Base-by-base conservation (phyloP, 371 early-diverging fungal genomes). In the Nematocida minor region DNA sequence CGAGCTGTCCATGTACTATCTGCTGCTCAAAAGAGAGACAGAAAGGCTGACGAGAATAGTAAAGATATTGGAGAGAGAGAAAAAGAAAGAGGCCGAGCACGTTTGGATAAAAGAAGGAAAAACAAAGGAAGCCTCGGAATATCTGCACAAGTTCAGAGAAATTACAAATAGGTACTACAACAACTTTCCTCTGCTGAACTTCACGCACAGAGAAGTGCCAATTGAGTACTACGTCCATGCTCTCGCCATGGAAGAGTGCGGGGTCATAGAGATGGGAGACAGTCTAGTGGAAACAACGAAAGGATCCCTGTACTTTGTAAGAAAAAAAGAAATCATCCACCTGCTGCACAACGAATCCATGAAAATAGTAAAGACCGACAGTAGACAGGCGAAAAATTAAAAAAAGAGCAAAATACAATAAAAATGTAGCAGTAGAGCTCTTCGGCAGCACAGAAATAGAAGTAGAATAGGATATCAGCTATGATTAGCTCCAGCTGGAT, bases 1-100 rank as follows among this genome's bases (percentile, higher is more conserved):
- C 18, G 77, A 74, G 34, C 40, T 62, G 11, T 74, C 77, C 16
- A 36, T 74, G 11, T 31, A 4, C 29, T 74, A 62, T 48, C 41
- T 74, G 16, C 49, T 74, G 4, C 44, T 27, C 9, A 74, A 74
- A 44, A 64, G 77, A 74, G 77, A 74, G 20, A 48, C 32, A 53
- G 77, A 74, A 16, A 63, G 77, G 49, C 54, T 62, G 11, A 38
- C 46, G 48, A 31, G 66, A 38, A 42, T 74, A 14, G 16, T 16
- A 18, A 63, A 60, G 40, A 74, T 66, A 38, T 9, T 49, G 14
- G 36, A 64, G 51, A 38, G 48, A 51, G 66, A 57, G 27, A 66
- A 53, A 48, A 32, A 48, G 4, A 40, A 18, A 66, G 54, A 49
- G 48, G 16, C n/a, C 14, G 20, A 74, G 55, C 27, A 18, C 7